Conservation (phyloP, 306 rosid species). For the Cucumis cinereus region DNA sequence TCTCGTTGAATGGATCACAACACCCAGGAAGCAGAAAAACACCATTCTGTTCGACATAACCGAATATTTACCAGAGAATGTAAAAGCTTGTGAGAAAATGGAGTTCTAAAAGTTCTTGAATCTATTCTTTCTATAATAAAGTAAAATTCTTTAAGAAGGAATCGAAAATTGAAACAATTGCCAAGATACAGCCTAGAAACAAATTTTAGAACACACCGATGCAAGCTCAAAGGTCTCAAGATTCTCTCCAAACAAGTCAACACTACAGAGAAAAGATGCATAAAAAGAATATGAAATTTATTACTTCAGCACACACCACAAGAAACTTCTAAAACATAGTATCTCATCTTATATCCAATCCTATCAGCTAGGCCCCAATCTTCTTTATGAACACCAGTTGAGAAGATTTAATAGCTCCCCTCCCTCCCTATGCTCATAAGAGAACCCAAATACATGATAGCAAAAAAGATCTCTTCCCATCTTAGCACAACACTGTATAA, state of each 20-base stretch:
- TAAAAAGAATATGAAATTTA: background rate
- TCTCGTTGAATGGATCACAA: constrained; percentile 87
- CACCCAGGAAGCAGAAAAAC: constrained; percentile 87
- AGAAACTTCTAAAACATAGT: background rate
- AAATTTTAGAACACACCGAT: background rate
- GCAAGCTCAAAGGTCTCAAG: background rate
- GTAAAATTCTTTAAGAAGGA: background rate
- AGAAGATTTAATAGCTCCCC: too few relatives aligned
- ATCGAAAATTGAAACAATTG: background rate
- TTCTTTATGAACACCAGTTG: too few relatives aligned
- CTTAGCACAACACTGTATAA: too few relatives aligned
- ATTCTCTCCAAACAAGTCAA: background rate
- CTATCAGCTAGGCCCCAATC: background rate
- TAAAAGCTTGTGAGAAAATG: background rate
- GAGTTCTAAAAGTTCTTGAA: background rate
- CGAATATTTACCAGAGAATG: background rate
- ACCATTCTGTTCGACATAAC: constrained; percentile 44
- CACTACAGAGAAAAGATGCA: background rate
- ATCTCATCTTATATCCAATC: background rate
- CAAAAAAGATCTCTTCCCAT: too few relatives aligned
- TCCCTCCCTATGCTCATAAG: too few relatives aligned
- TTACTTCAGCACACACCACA: background rate
- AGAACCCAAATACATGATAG: too few relatives aligned
- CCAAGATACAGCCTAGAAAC: background rate
- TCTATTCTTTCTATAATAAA: background rate